Percentiles rank a stretch among this genome's conserved stretches.
These are phyloP conservation scores for Salix dunnii DNA, from an alignment of 345 rosid species.

Conservation along the genomic window DNA sequence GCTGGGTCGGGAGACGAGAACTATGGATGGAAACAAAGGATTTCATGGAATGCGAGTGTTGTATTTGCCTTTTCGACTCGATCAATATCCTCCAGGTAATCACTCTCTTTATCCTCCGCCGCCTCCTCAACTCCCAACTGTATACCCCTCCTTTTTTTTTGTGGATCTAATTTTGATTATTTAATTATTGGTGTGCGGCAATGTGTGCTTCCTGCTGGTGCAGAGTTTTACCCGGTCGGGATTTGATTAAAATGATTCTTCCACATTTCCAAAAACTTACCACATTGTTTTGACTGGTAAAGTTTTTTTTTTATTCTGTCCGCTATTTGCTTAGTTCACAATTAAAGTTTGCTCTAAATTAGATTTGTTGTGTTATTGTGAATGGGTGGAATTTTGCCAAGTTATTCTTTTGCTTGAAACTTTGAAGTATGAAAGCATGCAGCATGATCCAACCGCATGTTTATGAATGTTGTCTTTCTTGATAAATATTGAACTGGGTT, in stretches of 20 bases:
- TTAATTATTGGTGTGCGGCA: constrained; percentile 21
- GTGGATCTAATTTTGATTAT: background rate
- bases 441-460: background rate
- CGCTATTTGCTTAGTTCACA: background rate
- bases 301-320: background rate
- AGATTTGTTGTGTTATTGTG: background rate
- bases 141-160: constrained; percentile 18
- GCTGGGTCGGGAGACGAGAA: constrained; percentile 89
- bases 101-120: constrained; percentile 74
- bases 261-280: constrained; percentile 75
- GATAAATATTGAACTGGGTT: background rate
- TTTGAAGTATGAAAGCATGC: background rate
- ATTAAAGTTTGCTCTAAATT: background rate
- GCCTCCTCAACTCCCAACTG: constrained; percentile 96
- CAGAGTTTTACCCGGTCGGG: constrained; percentile 66
- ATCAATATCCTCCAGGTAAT: constrained; percentile 75
- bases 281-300: constrained; percentile 94
- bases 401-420: background rate
- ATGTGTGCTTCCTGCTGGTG: constrained; percentile 97
- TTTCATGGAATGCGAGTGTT: constrained; percentile 56
- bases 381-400: background rate
- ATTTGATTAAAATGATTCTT: constrained; percentile 53
- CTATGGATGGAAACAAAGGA: constrained; percentile 78
- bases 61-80: constrained; percentile 77
- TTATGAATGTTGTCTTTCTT: background rate